Evolutionary conservation across 2,329 filamentous ascomycete genomes (phyloP).

Genomic region (Cytospora leucostoma): DNA sequence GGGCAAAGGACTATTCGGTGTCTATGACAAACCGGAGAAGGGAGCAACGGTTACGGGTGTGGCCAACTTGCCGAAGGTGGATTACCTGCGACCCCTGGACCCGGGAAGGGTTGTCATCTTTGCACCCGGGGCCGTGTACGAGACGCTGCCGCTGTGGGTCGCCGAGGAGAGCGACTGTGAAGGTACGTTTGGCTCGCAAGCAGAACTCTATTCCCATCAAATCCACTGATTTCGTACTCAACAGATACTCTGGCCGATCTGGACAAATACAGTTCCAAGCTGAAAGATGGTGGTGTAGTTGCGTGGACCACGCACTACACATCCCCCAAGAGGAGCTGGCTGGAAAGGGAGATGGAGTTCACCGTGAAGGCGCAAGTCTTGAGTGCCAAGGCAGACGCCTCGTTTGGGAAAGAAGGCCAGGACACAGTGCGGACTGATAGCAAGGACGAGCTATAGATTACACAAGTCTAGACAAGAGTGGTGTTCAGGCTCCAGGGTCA

Average conservation of each 20-base stretch:
- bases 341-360: conserved; percentile 38
- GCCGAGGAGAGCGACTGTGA: conserved; percentile 46
- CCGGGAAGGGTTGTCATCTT: conserved; percentile 48
- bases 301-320: conserved; percentile 37
- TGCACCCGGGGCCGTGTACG: conserved; percentile 54
- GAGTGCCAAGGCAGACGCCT: conserved; percentile 31
- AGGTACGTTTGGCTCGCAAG: conserved; percentile 33
- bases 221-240: not conserved
- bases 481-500: not conserved
- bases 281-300: conserved; percentile 34
- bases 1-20: conserved; percentile 44
- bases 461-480: not conserved
- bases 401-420: conserved; percentile 5
- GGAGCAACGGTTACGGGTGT: conserved; percentile 43
- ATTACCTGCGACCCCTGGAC: conserved; percentile 35
- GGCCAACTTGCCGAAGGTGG: conserved; percentile 36
- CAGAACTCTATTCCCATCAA: not conserved
- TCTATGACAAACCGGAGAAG: conserved; percentile 42
- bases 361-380: conserved; percentile 41
- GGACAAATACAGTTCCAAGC: conserved; percentile 33
- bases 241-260: conserved; percentile 34
- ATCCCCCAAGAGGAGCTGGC: conserved; percentile 30
- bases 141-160: conserved; percentile 52
- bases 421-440: conserved; percentile 11
- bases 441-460: conserved; percentile 26